Percentiles rank a stretch among this genome's conserved stretches.
These are phyloP conservation scores for Trypanosoma boissoni DNA, from an alignment of 208 protist genomes.

Conservation along the genomic window DNA sequence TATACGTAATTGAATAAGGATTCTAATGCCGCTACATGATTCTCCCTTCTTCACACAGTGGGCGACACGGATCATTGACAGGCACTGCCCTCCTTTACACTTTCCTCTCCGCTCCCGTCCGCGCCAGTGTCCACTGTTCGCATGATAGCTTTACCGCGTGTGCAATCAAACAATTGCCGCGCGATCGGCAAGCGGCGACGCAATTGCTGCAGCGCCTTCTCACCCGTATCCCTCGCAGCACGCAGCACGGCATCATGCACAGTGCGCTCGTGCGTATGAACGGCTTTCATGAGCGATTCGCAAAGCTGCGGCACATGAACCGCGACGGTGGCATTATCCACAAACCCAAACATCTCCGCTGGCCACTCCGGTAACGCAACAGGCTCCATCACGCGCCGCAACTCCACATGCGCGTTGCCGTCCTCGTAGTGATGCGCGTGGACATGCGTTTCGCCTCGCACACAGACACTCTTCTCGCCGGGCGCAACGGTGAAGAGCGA, in stretches of 20 bases:
- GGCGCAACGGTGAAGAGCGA: constrained; percentile 12
- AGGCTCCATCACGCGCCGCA: constrained; percentile 2
- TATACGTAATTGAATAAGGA: too few relatives aligned
- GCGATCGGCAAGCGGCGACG: constrained; percentile 19
- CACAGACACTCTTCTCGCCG: not conserved
- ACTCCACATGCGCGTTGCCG: constrained; percentile 14
- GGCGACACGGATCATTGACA: too few relatives aligned
- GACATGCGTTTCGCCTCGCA: constrained; percentile 20
- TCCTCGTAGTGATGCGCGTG: constrained; percentile 26
- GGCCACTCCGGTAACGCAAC: constrained; percentile 12
- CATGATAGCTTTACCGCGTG: not conserved
- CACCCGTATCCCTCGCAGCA: not conserved
- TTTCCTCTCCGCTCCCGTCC: not conserved
- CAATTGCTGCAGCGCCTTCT: constrained; percentile 6
- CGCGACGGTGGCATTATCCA: not conserved
- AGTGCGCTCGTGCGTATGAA: constrained; percentile 9
- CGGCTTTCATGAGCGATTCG: constrained; percentile 1
- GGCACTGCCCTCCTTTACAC: not conserved
- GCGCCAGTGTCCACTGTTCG: not conserved
- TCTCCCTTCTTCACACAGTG: too few relatives aligned
- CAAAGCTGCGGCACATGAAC: constrained; percentile 3
- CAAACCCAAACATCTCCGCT: not conserved
- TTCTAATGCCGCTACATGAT: too few relatives aligned
- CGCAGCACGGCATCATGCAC: constrained; percentile 9
- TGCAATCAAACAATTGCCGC: constrained; percentile 19